Conservation (phyloP, 73 alveolate species). For the Breviolum minutum region DNA sequence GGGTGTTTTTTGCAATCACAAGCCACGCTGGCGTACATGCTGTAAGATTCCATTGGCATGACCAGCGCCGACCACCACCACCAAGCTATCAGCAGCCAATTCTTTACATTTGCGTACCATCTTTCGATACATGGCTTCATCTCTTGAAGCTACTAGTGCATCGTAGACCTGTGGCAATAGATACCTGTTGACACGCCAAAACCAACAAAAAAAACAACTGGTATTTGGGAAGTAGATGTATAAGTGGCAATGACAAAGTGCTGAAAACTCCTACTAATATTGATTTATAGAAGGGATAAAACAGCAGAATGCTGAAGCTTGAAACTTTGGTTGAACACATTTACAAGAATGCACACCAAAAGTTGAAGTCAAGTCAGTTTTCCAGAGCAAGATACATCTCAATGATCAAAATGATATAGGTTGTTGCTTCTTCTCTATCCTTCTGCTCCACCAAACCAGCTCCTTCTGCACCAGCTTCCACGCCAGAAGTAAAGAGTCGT, state of each 20-base stretch:
- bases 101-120: constrained; percentile 22
- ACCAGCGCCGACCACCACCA: constrained; percentile 83
- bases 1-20: background rate
- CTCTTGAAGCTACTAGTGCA: constrained; percentile 83
- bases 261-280: too few relatives aligned
- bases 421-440: background rate
- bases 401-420: constrained; percentile 60
- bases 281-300: too few relatives aligned
- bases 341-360: too few relatives aligned
- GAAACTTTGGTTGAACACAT: too few relatives aligned
- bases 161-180: constrained; percentile 71
- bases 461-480: constrained; percentile 18
- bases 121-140: constrained; percentile 71
- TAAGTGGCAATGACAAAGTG: too few relatives aligned
- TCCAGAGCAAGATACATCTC: background rate
- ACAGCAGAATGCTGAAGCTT: too few relatives aligned
- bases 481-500: constrained; percentile 15
- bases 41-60: constrained; percentile 92
- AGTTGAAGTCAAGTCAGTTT: background rate
- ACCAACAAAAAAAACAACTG: too few relatives aligned
- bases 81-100: constrained; percentile 41
- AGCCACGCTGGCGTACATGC: constrained; percentile 25
- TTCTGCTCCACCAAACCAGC: background rate
- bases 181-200: background rate
- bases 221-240: too few relatives aligned